phyloP scores from a whole-genome alignment of 805 yeast genomes.

The Metschnikowia lachancei region DNA sequence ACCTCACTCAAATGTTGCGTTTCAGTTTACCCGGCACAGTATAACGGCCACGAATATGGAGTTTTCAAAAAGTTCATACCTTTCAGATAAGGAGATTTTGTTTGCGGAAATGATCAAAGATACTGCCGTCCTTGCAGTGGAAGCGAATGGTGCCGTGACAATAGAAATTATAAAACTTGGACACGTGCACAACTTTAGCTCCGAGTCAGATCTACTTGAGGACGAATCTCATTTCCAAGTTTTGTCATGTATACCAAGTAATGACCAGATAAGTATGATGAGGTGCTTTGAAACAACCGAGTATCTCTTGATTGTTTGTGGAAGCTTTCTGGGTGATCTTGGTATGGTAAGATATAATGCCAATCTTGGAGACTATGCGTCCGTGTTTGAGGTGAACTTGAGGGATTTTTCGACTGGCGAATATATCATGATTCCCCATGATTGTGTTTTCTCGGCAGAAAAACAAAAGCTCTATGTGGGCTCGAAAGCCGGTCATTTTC shows the following conservation, averaged over 20 bases:
- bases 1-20: constrained; percentile 14
- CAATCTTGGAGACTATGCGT: not conserved
- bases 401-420: not conserved
- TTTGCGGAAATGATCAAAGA: constrained; percentile 8
- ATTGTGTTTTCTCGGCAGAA: constrained; percentile 1
- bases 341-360: not conserved
- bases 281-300: not conserved
- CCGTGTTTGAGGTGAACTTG: not conserved
- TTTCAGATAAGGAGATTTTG: constrained; percentile 6
- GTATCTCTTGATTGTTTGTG: constrained; percentile 2
- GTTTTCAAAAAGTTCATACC: not conserved
- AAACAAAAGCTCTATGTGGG: constrained; percentile 25
- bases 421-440: constrained; percentile 10
- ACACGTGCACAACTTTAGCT: not conserved
- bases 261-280: constrained; percentile 5
- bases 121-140: constrained; percentile 5
- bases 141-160: not conserved
- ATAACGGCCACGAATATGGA: constrained; percentile 25
- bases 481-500: constrained; percentile 31
- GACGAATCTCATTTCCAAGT: not conserved
- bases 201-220: constrained; percentile 1
- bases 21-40: constrained; percentile 28
- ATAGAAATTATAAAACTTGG: not conserved
- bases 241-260: constrained; percentile 1
- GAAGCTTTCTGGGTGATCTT: constrained; percentile 4